Percentiles rank a stretch among this genome's conserved stretches.
Evolutionary conservation across 768 basidiomycete genomes (phyloP).

Genomic region (Podaxis carcinomalis): DNA sequence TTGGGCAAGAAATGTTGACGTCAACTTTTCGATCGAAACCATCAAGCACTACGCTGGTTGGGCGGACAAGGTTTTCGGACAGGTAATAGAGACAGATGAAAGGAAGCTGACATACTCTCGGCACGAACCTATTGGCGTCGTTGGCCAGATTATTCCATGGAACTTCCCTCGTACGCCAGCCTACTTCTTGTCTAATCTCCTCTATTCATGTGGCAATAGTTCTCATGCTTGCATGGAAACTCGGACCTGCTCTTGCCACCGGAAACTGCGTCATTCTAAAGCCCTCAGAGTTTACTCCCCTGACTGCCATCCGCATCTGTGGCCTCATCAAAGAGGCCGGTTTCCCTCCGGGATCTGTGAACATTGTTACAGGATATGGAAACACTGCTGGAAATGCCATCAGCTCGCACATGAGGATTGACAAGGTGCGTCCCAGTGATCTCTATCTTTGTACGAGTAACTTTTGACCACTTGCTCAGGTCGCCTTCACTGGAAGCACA

Average conservation of each 20-base stretch:
- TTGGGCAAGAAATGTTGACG: constrained; percentile 43
- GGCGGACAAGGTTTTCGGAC: constrained; percentile 77
- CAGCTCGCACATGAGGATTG: constrained; percentile 63
- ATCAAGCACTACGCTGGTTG: constrained; percentile 81
- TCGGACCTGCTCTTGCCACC: constrained; percentile 79
- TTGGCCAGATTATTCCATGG: constrained; percentile 32
- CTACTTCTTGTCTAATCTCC: not conserved
- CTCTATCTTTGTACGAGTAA: not conserved
- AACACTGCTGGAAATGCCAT: constrained; percentile 67
- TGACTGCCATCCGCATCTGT: constrained; percentile 56
- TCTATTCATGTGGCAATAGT: constrained; percentile 26
- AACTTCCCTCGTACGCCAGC: constrained; percentile 50
- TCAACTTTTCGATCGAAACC: constrained; percentile 39
- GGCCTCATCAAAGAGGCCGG: constrained; percentile 69
- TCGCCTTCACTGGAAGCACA: constrained; percentile 87
- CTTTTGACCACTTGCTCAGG: constrained; percentile 13
- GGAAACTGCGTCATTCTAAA: constrained; percentile 78
- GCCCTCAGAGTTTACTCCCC: constrained; percentile 76
- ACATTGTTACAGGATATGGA: constrained; percentile 74
- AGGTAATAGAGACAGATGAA: constrained; percentile 54
- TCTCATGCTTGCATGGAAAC: constrained; percentile 69
- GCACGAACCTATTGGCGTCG: constrained; percentile 23
- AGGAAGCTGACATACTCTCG: constrained; percentile 25
- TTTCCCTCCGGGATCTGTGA: constrained; percentile 76
- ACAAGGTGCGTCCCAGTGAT: constrained; percentile 50